phyloP scores from a whole-genome alignment of 2,329 filamentous ascomycete species.

The Arthrinium puccinioides region DNA sequence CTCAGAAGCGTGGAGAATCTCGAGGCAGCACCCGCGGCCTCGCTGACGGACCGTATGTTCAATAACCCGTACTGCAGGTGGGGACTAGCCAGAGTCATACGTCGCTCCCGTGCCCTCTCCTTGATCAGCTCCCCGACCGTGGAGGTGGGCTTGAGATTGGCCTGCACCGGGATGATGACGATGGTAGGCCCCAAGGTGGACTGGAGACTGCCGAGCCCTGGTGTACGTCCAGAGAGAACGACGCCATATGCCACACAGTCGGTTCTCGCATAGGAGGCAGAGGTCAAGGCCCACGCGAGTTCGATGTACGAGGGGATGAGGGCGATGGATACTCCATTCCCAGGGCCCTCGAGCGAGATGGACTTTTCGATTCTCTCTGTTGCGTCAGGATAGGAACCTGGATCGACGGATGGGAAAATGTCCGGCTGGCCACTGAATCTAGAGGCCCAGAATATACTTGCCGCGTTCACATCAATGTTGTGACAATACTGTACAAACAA shows the following conservation, averaged over 20 bases:
- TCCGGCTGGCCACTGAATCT: slow-evolving; percentile 7
- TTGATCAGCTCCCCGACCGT: slow-evolving; percentile 12
- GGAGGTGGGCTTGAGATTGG: slow-evolving; percentile 16
- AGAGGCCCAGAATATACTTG: slow-evolving; percentile 9
- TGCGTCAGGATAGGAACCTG: background rate
- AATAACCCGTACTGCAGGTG: slow-evolving; percentile 32
- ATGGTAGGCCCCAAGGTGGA: slow-evolving; percentile 22
- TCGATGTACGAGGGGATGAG: slow-evolving; percentile 9
- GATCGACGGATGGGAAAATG: slow-evolving; percentile 4
- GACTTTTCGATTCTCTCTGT: background rate
- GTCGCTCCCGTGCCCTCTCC: background rate
- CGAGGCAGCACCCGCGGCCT: slow-evolving; percentile 1
- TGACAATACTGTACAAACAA: slow-evolving; percentile 4
- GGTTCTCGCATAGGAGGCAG: slow-evolving; percentile 3
- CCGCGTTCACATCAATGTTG: slow-evolving; percentile 4
- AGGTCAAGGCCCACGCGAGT: slow-evolving; percentile 10
- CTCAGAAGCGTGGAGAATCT: slow-evolving; percentile 26
- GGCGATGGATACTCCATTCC: background rate
- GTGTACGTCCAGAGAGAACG: slow-evolving; percentile 20
- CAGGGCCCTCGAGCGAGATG: background rate
- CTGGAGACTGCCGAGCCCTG: slow-evolving; percentile 7
- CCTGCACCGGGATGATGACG: slow-evolving; percentile 32
- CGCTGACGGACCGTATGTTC: slow-evolving; percentile 1
- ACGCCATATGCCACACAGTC: slow-evolving; percentile 9
- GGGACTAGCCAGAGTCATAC: slow-evolving; percentile 23